phyloP scores from a whole-genome alignment of 306 rosid species.

The Carpinus fangiana region DNA sequence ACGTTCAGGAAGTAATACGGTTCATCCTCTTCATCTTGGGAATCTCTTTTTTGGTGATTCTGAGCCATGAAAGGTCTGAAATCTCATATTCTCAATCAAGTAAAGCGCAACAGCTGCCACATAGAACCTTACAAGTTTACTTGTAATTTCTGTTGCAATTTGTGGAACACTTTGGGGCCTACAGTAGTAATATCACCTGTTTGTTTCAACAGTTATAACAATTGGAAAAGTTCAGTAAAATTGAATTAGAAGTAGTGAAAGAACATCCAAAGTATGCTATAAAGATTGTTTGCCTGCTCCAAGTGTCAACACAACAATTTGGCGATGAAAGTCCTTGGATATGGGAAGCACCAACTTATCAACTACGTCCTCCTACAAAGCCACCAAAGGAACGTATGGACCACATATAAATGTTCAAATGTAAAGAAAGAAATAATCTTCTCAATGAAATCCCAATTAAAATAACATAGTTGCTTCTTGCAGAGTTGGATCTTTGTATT shows the following conservation, averaged over 20 bases:
- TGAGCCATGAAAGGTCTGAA: neutral
- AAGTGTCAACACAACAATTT: conserved; percentile 28
- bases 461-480: neutral
- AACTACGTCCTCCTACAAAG: conserved; percentile 30
- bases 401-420: neutral
- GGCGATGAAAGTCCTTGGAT: conserved; percentile 18
- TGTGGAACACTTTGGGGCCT: conserved; percentile 29
- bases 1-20: neutral
- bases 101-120: neutral
- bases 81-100: neutral
- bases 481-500: neutral
- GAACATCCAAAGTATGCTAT: neutral
- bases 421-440: neutral
- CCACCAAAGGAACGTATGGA: neutral
- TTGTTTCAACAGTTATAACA: neutral
- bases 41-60: neutral
- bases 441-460: neutral
- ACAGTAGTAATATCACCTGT: conserved; percentile 30
- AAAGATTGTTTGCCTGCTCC: conserved; percentile 28
- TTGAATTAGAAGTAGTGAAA: neutral
- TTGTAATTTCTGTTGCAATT: conserved; percentile 9
- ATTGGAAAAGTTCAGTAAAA: neutral
- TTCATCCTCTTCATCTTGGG: neutral
- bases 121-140: conserved; percentile 8
- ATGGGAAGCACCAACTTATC: conserved; percentile 23